Percentiles rank a stretch among this genome's conserved stretches.
Conservation (phyloP, 495 filamentous ascomycete species). For the Clohesyomyces aquaticus region DNA sequence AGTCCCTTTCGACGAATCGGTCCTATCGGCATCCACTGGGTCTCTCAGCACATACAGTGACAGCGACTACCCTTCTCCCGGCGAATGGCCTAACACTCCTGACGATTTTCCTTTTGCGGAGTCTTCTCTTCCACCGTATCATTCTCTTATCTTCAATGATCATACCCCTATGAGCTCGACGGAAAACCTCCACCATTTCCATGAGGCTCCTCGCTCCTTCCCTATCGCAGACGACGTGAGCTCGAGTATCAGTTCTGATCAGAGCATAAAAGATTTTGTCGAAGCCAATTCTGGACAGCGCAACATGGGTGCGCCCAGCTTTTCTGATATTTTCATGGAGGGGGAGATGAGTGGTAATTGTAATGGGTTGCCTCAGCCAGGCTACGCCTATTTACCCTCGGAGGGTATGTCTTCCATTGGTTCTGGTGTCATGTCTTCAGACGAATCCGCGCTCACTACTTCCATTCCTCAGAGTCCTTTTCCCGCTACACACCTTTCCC, state of each 20-base stretch:
- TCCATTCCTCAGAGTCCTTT: constrained; percentile 40
- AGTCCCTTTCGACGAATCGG: constrained; percentile 46
- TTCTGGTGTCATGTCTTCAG: constrained; percentile 32
- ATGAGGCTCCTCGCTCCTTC: constrained; percentile 38
- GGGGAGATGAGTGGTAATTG: constrained; percentile 33
- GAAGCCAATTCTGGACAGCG: constrained; percentile 33
- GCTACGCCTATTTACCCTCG: constrained; percentile 35
- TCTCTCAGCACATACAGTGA: constrained; percentile 53
- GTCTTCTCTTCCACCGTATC: constrained; percentile 36
- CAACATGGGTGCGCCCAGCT: constrained; percentile 28
- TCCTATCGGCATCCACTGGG: constrained; percentile 50
- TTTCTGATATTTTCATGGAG: constrained; percentile 37
- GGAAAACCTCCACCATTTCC: constrained; percentile 38
- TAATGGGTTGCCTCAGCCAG: constrained; percentile 37
- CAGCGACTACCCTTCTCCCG: constrained; percentile 51
- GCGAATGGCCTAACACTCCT: constrained; percentile 50
- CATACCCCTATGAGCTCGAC: constrained; percentile 37
- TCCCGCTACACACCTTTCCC: constrained; percentile 47
- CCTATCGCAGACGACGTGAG: constrained; percentile 45
- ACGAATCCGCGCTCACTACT: constrained; percentile 41
- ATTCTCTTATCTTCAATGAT: constrained; percentile 30
- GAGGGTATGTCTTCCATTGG: constrained; percentile 43
- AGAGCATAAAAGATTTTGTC: constrained; percentile 42
- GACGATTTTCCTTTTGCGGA: constrained; percentile 43
- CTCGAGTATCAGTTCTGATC: constrained; percentile 47